Base-by-base conservation (phyloP, 1,284 basidiomycete species). In the Sphaerobolus stellatus region DNA sequence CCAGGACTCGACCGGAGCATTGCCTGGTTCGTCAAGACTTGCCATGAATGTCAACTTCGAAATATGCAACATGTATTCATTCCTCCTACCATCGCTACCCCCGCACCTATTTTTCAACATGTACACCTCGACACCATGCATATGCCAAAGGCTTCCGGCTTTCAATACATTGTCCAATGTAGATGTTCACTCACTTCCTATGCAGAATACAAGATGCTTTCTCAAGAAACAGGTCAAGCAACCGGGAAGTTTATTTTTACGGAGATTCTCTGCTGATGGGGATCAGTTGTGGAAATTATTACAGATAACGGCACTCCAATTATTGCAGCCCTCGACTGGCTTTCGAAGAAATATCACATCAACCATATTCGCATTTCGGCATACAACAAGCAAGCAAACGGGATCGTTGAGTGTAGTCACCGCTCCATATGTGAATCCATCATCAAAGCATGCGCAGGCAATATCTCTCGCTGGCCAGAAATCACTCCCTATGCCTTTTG, bases 361-460 rank as follows among this genome's bases (percentile, higher is more conserved):
- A 6, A 18, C 6, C 40, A 41, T 9, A 41, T 41, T 18, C n/a
- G 40, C 6, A 41, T 41, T 18, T 41, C 66, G 2, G 52, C 67
- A 0, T 73, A 71, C 49, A 66, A 72, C 50, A 68, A 66, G 0
- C 50, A 72, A 58, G 69, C 67, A 3, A 73, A 72, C 45, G 71
- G 62, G 0, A 53, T 62, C 0, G 62, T 66, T 0, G 71, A 75
- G 56, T 56, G 65, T 1, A 44, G 56, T 8, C 66, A 70, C 43
- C 59, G 65, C 22, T 62, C 64, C 0, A 43, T 73, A 0, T 55
- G 59, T 0, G 50, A 63, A 8, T 59, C 61, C 0, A 24, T 73
- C 1, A 52, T 65, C 31, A 64, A 65, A 28, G 38, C 58, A 4
- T 63, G 62, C 22, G 63, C 63, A 0, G 58, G 65, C 24, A 28